phyloP scores from a whole-genome alignment of 345 rosid genomes.

The Lepidium sativum region DNA sequence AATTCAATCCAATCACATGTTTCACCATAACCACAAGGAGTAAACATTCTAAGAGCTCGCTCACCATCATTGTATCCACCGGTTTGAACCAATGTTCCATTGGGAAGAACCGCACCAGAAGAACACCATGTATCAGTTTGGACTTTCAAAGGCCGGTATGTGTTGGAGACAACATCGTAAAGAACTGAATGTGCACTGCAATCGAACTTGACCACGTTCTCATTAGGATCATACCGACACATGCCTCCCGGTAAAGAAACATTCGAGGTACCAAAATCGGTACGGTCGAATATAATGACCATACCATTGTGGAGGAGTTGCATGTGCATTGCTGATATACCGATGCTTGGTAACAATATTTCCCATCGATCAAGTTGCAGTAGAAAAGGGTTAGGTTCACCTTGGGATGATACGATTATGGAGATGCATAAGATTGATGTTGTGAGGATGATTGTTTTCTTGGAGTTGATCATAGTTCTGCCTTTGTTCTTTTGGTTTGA shows the following conservation, averaged over 20 bases:
- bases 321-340: constrained; percentile 91
- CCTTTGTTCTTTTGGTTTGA: constrained; percentile 4
- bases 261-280: constrained; percentile 67
- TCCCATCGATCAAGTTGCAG: constrained; percentile 24
- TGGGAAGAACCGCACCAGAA: constrained; percentile 57
- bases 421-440: constrained; percentile 9
- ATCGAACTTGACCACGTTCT: constrained; percentile 31
- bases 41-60: constrained; percentile 40
- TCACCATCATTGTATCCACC: constrained; percentile 69
- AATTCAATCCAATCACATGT: constrained; percentile 69
- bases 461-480: constrained; percentile 13
- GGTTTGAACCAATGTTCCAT: constrained; percentile 65
- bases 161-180: constrained; percentile 51
- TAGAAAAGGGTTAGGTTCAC: not conserved
- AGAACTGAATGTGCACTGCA: constrained; percentile 73
- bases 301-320: constrained; percentile 56
- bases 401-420: not conserved
- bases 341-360: constrained; percentile 40
- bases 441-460: constrained; percentile 9
- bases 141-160: constrained; percentile 51
- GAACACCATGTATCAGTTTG: constrained; percentile 82
- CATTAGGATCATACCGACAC: constrained; percentile 39
- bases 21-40: constrained; percentile 33
- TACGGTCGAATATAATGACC: constrained; percentile 76
- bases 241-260: constrained; percentile 43